Percentiles rank a stretch among this genome's conserved stretches.
These are phyloP conservation scores for Trichoderma arundinaceum DNA, from an alignment of 2,329 filamentous ascomycete species.

Conservation along the genomic window DNA sequence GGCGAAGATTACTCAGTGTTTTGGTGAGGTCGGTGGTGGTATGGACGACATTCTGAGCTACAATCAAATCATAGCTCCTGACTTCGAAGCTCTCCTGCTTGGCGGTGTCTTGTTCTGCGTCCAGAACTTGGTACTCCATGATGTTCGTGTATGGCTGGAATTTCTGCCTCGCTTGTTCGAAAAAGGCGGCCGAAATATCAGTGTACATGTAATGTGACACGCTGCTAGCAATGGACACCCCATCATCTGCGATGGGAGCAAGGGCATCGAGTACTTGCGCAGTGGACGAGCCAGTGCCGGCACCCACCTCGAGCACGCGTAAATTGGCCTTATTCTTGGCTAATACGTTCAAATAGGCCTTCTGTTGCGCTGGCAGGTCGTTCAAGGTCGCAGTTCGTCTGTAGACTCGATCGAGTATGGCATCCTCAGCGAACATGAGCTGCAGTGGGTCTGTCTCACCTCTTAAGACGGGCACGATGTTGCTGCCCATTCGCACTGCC, in stretches of 20 bases:
- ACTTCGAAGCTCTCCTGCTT: constrained; percentile 30
- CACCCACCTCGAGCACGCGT: constrained; percentile 25
- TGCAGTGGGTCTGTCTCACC: constrained; percentile 20
- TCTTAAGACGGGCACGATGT: constrained; percentile 22
- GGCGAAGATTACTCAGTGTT: constrained; percentile 34
- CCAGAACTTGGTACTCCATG: constrained; percentile 38
- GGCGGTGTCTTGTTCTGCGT: constrained; percentile 32
- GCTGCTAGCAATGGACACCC: neutral
- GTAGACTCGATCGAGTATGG: constrained; percentile 25
- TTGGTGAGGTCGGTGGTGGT: constrained; percentile 38
- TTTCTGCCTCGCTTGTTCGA: constrained; percentile 42
- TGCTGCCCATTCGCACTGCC: constrained; percentile 21
- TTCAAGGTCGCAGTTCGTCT: neutral
- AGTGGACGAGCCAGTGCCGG: constrained; percentile 18
- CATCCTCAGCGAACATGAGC: constrained; percentile 27
- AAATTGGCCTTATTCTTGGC: constrained; percentile 19
- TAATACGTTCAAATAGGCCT: constrained; percentile 16
- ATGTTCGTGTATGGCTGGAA: constrained; percentile 39
- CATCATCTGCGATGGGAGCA: constrained; percentile 9
- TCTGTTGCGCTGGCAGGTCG: constrained; percentile 14
- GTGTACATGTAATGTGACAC: constrained; percentile 41
- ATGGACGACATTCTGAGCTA: constrained; percentile 41
- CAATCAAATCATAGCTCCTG: constrained; percentile 33
- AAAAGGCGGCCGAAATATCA: constrained; percentile 47
- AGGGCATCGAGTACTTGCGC: constrained; percentile 14